A percentile compares a stretch with the other conserved stretches of the same genome.
Conservation (phyloP, 2,329 filamentous ascomycete species). For the Alternaria sp. region DNA sequence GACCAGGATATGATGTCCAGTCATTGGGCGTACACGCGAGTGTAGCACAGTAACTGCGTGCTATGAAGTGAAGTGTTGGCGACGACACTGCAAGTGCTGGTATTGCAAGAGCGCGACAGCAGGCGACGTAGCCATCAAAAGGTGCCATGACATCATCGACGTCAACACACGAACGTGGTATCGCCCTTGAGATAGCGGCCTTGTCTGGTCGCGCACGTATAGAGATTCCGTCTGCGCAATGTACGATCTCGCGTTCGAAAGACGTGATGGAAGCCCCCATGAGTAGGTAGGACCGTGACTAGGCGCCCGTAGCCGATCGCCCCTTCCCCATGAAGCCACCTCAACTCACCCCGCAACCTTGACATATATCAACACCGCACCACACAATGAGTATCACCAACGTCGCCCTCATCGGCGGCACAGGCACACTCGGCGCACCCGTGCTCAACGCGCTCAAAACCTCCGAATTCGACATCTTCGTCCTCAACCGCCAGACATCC, state of each 20-base stretch:
- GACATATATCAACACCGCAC: too few relatives aligned
- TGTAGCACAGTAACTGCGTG: neutral
- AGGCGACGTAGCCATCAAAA: neutral
- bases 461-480: conserved; percentile 41
- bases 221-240: neutral
- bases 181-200: accelerated
- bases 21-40: neutral
- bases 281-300: neutral
- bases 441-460: conserved; percentile 42
- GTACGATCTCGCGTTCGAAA: neutral
- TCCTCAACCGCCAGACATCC: conserved; percentile 44
- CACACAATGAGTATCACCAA: conserved; percentile 40
- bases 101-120: too few relatives aligned
- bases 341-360: neutral
- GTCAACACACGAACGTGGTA: neutral
- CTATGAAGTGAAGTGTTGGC: too few relatives aligned
- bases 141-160: neutral
- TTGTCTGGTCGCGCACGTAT: neutral
- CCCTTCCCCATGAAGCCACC: neutral
- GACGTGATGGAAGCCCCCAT: neutral
- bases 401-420: conserved; percentile 52
- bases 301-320: neutral
- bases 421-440: conserved; percentile 43
- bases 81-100: neutral
- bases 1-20: neutral